Base-by-base conservation (phyloP, 768 basidiomycete genomes). In the Mycena latifolia region DNA sequence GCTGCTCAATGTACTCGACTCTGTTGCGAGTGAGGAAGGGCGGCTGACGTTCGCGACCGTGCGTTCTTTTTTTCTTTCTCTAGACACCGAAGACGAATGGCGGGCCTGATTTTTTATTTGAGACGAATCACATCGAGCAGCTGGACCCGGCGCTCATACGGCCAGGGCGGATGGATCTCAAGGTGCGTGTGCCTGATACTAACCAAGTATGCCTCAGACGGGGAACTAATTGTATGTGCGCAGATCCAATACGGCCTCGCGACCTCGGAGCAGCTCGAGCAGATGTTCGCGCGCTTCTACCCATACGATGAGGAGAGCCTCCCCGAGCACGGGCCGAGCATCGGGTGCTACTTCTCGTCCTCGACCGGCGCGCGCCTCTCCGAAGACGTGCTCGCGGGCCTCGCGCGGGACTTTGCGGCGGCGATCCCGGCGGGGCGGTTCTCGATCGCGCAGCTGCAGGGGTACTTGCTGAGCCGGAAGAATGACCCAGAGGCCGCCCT, bases 361-460 rank as follows among this genome's bases (percentile, higher is more conserved):
- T 18, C 55, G n/a, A 53, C 61, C 2, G 43, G 51, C 50, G 29
- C 24, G 18, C 66, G 66, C 6, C 60, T 67, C 43, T 39, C 61
- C 22, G 45, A 43, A 0, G n/a, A 20, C 1, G 46, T 0, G 28
- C 66, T 67, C 35, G 31, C 55, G 3, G 51, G 3, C 5, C 60
- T 67, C 31, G 77, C 77, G 3, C 41, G 67, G 15, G 29, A 63
- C 18, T 81, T 81, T 57, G 74, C 76, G 2, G 55, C 46, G 1
- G 62, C 61, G 25, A 66, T 82, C 20, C 79, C 81, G 0, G 68
- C 74, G 29, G 35, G 63, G 28, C 65, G 66, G 46, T 76, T 78
- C 65, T 76, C 77, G 35, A 74, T 78, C 11, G 79, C 81, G 18
- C 76, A 80, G 55, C 74, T 83, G 3, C 80, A 81, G 62, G 80